Base-by-base conservation (phyloP, 2,329 filamentous ascomycete species). In the Xylariaceae sp. region DNA sequence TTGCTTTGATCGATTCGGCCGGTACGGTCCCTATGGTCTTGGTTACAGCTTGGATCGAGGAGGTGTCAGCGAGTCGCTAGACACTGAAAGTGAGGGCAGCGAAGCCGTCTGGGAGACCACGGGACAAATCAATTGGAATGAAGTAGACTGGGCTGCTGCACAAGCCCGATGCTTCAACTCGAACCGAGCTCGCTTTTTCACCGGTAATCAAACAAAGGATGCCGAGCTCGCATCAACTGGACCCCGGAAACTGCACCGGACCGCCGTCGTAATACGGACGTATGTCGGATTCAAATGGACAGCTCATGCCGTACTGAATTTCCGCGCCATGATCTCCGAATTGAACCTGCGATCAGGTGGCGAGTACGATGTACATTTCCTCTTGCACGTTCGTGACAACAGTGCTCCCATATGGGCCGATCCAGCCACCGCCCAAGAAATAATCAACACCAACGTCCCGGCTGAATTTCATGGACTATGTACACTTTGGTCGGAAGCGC, bases 1-100 rank as follows among this genome's bases (percentile, higher is more conserved):
- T 11, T 96, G 92, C 74, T 96, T 95, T 71, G 92, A 96, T 69
- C 84, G 92, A 4, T 95, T 91, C 70, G 89, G 90, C 15, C 84
- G 92, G 51, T 83, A 93, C 44, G 92, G 90, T 0, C 88, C 91
- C 0, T 96, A 96, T 69, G 92, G 92, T 0, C 77, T 92, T 47
- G 92, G 92, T n/a, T 96, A 96, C 73, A 84, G 82, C 67, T 80
- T 82, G 60, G 82, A 85, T 57, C 82, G 84, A 63, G 92, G 92
- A 11, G 92, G 92, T 18, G 74, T 83, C 0, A 84, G 83, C 30
- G 85, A 92, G 57, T 85, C 85, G n/a, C 79, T 89, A 58, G 89
- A 90, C 45, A 86, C 85, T 0, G 89, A 94, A 66, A 77, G 78
- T 39, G 82, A 88, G 17, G 90, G 88, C 77, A 83, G 81, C 55